A percentile compares a stretch with the other conserved stretches of the same genome.
Conservation (phyloP, 2,329 filamentous ascomycete genomes). For the Cytospora piceicola region DNA sequence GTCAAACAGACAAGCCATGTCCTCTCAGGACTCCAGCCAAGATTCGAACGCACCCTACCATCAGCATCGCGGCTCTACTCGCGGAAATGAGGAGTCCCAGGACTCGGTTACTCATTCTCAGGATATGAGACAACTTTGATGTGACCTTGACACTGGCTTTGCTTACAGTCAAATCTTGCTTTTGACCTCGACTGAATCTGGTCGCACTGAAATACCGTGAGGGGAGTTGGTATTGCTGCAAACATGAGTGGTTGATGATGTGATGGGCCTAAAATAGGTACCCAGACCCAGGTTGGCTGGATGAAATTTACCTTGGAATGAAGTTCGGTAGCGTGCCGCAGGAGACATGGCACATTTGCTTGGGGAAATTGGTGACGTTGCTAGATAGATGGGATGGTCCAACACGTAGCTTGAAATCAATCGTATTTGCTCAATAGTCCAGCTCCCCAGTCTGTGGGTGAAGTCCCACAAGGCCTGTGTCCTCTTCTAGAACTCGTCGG, state of each 20-base stretch:
- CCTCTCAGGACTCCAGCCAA: constrained; percentile 5
- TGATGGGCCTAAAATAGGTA: neutral
- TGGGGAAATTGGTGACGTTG: neutral
- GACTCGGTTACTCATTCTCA: constrained; percentile 31
- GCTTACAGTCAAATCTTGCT: neutral
- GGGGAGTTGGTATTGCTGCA: neutral
- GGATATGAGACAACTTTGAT: neutral
- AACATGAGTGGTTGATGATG: neutral
- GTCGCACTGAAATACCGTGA: neutral
- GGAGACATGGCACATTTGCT: constrained; percentile 3
- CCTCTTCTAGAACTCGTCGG: neutral
- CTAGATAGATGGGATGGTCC: constrained; percentile 1
- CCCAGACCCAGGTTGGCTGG: neutral
- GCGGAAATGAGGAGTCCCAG: constrained; percentile 30
- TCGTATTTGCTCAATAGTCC: constrained; percentile 9
- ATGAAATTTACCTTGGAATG: no score
- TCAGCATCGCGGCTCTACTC: constrained; percentile 15
- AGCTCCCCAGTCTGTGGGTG: neutral
- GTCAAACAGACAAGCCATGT: neutral
- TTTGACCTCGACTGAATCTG: neutral
- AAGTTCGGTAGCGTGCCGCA: neutral
- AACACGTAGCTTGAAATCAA: constrained; percentile 14
- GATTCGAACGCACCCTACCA: constrained; percentile 23
- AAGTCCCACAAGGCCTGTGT: neutral
- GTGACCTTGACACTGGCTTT: neutral